Evolutionary conservation across 257 asterid genomes (phyloP), one percentile per base, ranked within the genome.

Genomic region (Agastache rugosa): DNA sequence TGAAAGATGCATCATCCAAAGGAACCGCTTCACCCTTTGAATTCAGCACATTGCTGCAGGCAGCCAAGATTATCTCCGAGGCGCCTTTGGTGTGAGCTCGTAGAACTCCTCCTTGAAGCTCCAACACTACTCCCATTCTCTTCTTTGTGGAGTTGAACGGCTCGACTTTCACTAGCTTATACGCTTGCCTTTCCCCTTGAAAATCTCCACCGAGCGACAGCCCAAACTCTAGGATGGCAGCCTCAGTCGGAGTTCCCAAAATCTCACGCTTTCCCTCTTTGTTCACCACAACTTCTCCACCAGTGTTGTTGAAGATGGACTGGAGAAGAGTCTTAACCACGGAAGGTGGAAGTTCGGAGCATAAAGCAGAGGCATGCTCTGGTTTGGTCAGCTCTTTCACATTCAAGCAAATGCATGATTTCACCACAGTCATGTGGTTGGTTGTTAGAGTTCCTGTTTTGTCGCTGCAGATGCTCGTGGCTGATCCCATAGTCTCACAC

Each of bases 401-500:
- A 61, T 77, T 86, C 96, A 88, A 85, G 77, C 95, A 80, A 25
- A 88, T 87, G 86, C 93, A 90, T 2, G 95, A 81, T 78, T 92
- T 92, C 62, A 92, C 97, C 11, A 92, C 93, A 4, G 96, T 89
- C 97, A 91, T 91, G 71, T 83, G 97, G 53, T 91, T 91, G 50
- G 97, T 91, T 0, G 97, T 91, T 12, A 91, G 71, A 1, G 97
- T 91, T 29, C 97, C 97, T 0, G 97, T 91, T 75, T 91, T 91
- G 61, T 91, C 97, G 71, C 97, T 91, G 29, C 97, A 91, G 55
- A 91, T 89, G 27, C 85, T 88, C 2, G 97, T 91, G 23, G 96
- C 95, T 2, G 96, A 91, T 9, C 97, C 97, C 97, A 91, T 91
- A 0, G 97, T 91, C 79, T 91, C 97, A 59, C 97, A 89, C 25